Base-by-base conservation (phyloP, 306 rosid species). In the Mimosa bimucronata region DNA sequence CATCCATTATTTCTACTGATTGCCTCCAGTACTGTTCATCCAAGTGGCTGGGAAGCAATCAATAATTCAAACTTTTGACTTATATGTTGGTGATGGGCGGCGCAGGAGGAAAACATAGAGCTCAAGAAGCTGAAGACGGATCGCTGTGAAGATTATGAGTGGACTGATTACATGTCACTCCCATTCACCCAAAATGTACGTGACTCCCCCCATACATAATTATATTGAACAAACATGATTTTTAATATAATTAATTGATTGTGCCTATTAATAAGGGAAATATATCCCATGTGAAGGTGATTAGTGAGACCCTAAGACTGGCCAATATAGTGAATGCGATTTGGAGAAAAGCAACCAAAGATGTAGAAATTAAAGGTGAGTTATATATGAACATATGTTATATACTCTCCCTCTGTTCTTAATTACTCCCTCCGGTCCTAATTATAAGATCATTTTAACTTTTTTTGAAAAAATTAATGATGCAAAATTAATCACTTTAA, bases 281-380 rank as follows among this genome's bases (percentile, higher is more conserved):
- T 61, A 61, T 31, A 13, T 77, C 34, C 61, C 60, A 3, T 16
- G n/a, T n/a, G 44, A 3, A 95, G 99, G 99, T 93, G 60, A 93
- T 95, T 10, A 93, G 90, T 74, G 99, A 95, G 86, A 95, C 98
- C 57, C 95, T 95, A 64, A 88, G 98, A 89, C 82, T 95, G 90
- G 92, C 97, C 69, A 93, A 95, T 76, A 93, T 95, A 71, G 89
- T 95, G 83, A 95, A 95, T 78, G 99, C 89, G 7, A 85, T 95
- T 55, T 95, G 99, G 99, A 91, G 99, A 73, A 95, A 83, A 91
- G 90, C 98, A 75, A 80, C 79, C 42, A 83, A 86, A 80, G 97
- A 93, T 46, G 92, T 95, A 13, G 86, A 91, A 81, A 90, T 95
- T 77, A 87, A 91, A 86, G 98, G 98, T 88, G n/a, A 81, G 72